Evolutionary conservation across 257 asterid species (phyloP).

Genomic region (Fraxinus quadrangulata): DNA sequence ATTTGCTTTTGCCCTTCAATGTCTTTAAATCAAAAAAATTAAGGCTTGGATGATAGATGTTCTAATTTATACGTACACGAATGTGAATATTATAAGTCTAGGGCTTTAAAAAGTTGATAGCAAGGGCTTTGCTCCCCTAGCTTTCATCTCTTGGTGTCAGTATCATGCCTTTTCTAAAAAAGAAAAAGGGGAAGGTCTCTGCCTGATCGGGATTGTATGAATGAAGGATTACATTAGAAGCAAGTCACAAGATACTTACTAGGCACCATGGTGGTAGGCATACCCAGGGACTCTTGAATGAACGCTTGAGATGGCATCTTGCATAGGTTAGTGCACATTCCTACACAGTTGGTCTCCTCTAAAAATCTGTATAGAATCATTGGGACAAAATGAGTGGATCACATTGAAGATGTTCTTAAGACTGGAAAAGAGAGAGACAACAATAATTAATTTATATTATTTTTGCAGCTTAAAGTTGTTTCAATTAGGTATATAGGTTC

Average conservation of each 20-base stretch:
- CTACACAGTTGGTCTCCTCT: constrained; percentile 93
- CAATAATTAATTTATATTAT: background rate
- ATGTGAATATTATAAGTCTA: background rate
- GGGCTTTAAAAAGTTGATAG: background rate
- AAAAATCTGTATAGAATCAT: constrained; percentile 49
- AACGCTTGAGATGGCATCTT: constrained; percentile 85
- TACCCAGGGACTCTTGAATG: constrained; percentile 79
- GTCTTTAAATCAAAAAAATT: background rate
- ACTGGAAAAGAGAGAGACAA: background rate
- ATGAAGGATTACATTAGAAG: background rate
- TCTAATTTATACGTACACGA: background rate
- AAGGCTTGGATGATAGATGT: background rate
- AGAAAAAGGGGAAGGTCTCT: background rate
- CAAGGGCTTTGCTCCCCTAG: background rate
- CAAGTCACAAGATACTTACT: constrained; percentile 52
- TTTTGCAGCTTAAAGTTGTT: background rate
- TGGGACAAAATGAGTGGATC: background rate
- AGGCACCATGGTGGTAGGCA: constrained; percentile 84
- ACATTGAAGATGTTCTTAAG: background rate
- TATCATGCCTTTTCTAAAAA: too few species aligned
- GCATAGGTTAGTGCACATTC: constrained; percentile 95
- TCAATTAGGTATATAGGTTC: background rate
- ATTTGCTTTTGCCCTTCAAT: background rate
- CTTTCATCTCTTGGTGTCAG: background rate
- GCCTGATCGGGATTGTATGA: background rate